Evolutionary conservation across 1,139 yeast species (phyloP).

Genomic region (Blastobotrys buckinghamii): DNA sequence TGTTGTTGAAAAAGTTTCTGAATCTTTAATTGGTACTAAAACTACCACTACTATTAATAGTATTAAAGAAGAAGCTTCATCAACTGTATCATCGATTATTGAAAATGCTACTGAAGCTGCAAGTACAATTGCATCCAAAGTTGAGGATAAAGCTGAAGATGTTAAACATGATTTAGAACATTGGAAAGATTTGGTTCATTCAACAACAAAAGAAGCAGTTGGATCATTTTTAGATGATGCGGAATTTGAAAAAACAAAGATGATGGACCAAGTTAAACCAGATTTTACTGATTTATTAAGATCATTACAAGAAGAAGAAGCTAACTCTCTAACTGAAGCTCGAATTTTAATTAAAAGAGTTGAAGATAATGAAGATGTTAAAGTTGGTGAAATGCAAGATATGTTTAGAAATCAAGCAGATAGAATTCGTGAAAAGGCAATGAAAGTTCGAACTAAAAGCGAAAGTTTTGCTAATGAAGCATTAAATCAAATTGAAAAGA

Average conservation of each 20-base stretch:
- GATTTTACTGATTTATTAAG: constrained; percentile 25
- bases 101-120: not conserved
- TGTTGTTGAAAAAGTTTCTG: not conserved
- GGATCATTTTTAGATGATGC: constrained; percentile 29
- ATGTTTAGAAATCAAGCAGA: constrained; percentile 28
- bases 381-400: constrained; percentile 23
- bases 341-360: constrained; percentile 17
- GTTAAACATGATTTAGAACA: constrained; percentile 15
- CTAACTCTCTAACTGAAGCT: constrained; percentile 19
- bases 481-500: constrained; percentile 31
- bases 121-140: not conserved
- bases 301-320: constrained; percentile 20
- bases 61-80: not conserved
- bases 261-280: constrained; percentile 22
- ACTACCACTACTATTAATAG: too few relatives aligned
- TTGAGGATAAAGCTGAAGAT: not conserved
- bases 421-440: constrained; percentile 26
- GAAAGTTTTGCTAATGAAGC: constrained; percentile 30
- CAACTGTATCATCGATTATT: not conserved
- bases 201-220: constrained; percentile 29
- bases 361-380: constrained; percentile 16
- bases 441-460: constrained; percentile 30
- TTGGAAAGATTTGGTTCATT: constrained; percentile 29
- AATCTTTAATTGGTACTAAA: not conserved
- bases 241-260: constrained; percentile 26